Conservation (phyloP, 352 stramenopile species). For the Pythium apleroticum region DNA sequence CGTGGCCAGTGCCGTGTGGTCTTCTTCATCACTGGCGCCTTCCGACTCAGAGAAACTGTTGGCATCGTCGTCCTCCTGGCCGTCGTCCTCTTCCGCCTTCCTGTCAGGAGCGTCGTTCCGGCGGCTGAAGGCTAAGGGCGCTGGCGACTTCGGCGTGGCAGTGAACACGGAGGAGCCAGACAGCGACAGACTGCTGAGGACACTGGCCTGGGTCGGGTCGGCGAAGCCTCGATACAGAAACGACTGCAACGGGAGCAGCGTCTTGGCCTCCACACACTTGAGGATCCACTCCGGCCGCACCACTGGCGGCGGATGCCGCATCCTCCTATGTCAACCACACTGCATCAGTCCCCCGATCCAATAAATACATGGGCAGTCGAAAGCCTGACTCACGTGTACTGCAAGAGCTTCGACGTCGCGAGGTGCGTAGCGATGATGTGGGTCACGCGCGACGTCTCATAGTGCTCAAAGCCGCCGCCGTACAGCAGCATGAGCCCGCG, state of each 20-base stretch:
- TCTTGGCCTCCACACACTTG: constrained; percentile 78
- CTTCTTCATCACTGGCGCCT: constrained; percentile 27
- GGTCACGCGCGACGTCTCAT: constrained; percentile 82
- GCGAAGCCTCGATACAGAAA: constrained; percentile 88
- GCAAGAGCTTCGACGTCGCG: constrained; percentile 79
- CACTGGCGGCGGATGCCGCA: constrained; percentile 64
- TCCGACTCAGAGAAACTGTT: constrained; percentile 30
- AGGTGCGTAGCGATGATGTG: constrained; percentile 88
- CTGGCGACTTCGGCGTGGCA: constrained; percentile 6
- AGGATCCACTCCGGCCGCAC: constrained; percentile 92
- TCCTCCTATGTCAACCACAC: constrained; percentile 37
- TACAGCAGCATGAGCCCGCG: constrained; percentile 72
- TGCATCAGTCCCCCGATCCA: not conserved
- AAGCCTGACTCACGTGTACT: constrained; percentile 62
- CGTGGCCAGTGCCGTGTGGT: constrained; percentile 16
- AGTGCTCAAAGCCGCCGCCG: constrained; percentile 88
- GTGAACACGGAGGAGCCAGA: constrained; percentile 12
- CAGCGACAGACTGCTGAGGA: constrained; percentile 31
- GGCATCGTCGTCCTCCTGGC: not conserved
- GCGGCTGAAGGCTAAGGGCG: not conserved
- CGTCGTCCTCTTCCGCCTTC: constrained; percentile 2
- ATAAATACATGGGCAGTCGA: not conserved
- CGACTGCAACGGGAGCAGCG: constrained; percentile 63
- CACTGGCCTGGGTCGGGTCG: constrained; percentile 61
- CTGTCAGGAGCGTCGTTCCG: not conserved